These are phyloP conservation scores for Fraxinus paxiana DNA, from an alignment of 305 asterid genomes.

Conservation along the genomic window DNA sequence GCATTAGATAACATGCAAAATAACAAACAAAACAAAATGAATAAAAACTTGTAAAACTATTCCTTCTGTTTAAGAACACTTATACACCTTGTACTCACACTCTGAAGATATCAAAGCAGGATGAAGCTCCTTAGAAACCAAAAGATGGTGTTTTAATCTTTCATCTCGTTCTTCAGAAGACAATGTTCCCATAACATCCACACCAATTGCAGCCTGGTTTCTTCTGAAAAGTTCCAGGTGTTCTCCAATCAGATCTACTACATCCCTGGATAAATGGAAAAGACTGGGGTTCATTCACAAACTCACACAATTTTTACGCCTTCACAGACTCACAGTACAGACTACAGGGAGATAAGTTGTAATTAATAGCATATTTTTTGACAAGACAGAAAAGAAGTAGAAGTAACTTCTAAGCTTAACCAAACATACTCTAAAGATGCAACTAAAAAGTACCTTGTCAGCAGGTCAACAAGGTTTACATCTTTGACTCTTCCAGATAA, in stretches of 20 bases:
- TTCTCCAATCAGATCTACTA: slow-evolving; percentile 74
- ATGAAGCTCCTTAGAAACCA: slow-evolving; percentile 85
- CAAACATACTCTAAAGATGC: not conserved
- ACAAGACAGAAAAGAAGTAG: not conserved
- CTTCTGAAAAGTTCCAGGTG: slow-evolving; percentile 91
- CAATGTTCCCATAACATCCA: slow-evolving; percentile 90
- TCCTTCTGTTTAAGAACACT: slow-evolving; percentile 44
- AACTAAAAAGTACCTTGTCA: slow-evolving; percentile 58
- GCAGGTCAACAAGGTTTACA: slow-evolving; percentile 80
- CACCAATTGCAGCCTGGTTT: slow-evolving; percentile 79
- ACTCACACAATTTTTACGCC: slow-evolving; percentile 7
- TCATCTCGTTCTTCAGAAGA: slow-evolving; percentile 98
- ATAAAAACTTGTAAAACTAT: slow-evolving; percentile 17
- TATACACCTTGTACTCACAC: slow-evolving; percentile 99
- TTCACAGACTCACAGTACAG: slow-evolving; percentile 2
- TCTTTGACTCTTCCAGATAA: slow-evolving; percentile 72
- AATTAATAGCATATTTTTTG: not conserved
- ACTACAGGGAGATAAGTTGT: not conserved
- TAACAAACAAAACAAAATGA: slow-evolving; percentile 6
- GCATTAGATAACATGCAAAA: slow-evolving; percentile 29
- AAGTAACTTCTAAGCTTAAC: not conserved
- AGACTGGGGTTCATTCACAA: slow-evolving; percentile 5
- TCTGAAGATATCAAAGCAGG: slow-evolving; percentile 95
- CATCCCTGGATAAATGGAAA: slow-evolving; percentile 59
- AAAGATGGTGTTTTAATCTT: slow-evolving; percentile 82